phyloP scores from a whole-genome alignment of 495 filamentous ascomycete genomes.

The Hypoxylon cercidicola region DNA sequence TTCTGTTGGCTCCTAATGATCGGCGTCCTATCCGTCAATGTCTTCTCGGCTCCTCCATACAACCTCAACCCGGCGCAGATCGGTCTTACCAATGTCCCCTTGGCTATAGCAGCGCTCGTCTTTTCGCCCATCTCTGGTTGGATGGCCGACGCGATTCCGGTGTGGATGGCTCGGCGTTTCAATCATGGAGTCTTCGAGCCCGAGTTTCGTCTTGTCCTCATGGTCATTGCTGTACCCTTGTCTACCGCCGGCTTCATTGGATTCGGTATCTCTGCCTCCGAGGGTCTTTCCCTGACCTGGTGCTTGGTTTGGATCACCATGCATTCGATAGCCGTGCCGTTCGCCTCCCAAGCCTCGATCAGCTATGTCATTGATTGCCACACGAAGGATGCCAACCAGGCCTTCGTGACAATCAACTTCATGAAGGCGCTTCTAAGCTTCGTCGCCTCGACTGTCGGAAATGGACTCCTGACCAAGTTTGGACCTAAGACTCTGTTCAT shows the following conservation, averaged over 20 bases:
- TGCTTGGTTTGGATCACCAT: conserved; percentile 41
- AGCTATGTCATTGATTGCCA: conserved; percentile 43
- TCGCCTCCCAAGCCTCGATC: conserved; percentile 41
- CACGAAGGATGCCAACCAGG: conserved; percentile 44
- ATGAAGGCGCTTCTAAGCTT: conserved; percentile 44
- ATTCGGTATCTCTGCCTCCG: conserved; percentile 42
- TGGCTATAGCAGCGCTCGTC: conserved; percentile 58
- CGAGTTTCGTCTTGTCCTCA: conserved; percentile 63
- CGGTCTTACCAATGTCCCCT: conserved; percentile 63
- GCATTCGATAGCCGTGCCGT: conserved; percentile 41
- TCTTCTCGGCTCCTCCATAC: conserved; percentile 72
- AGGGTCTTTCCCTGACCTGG: conserved; percentile 29
- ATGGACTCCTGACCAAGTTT: conserved; percentile 39
- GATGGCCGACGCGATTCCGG: conserved; percentile 58
- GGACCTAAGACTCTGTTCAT: conserved; percentile 43
- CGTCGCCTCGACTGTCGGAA: conserved; percentile 45
- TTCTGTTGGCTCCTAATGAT: conserved; percentile 69
- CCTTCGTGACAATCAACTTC: conserved; percentile 43
- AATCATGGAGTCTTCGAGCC: conserved; percentile 62
- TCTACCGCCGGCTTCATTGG: conserved; percentile 51
- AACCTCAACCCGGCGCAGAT: conserved; percentile 66
- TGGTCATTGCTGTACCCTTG: conserved; percentile 52
- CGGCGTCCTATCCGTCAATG: conserved; percentile 72
- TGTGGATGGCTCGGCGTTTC: conserved; percentile 59
- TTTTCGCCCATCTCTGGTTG: conserved; percentile 55